Conservation (phyloP, 202 grass and related monocot genomes). For the Setaria viridis region DNA sequence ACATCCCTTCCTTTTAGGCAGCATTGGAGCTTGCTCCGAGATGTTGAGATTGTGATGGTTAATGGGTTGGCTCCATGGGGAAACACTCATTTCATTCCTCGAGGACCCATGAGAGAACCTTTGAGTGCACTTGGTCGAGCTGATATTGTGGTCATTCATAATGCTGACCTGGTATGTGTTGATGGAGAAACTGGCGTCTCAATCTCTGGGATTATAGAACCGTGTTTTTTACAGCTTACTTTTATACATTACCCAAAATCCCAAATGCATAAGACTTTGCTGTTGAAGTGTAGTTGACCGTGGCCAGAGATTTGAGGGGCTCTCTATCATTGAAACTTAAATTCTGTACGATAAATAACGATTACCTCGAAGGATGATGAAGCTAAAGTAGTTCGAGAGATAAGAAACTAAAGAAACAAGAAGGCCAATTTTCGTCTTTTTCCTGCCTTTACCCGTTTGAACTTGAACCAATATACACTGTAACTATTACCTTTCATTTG, state of each 20-base stretch:
- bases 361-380: background rate
- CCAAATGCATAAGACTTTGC: background rate
- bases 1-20: slow-evolving; percentile 48
- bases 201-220: slow-evolving; percentile 3
- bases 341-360: background rate
- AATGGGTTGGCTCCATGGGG: slow-evolving; percentile 79
- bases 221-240: slow-evolving; percentile 7
- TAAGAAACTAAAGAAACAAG: background rate
- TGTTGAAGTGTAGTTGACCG: background rate
- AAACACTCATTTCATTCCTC: slow-evolving; percentile 72
- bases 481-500: background rate
- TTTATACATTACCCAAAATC: background rate
- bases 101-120: slow-evolving; percentile 89
- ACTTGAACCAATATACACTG: background rate
- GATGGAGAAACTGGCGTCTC: background rate
- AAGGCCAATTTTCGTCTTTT: background rate
- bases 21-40: slow-evolving; percentile 74
- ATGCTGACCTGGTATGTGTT: slow-evolving; percentile 67
- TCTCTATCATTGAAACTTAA: background rate
- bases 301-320: background rate
- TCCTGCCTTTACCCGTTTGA: background rate
- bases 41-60: slow-evolving; percentile 88
- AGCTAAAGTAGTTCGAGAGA: background rate
- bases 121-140: slow-evolving; percentile 64
- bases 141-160: slow-evolving; percentile 79